These are phyloP conservation scores for Cyclotella atomus DNA, from an alignment of 108 stramenopile genomes.

Conservation along the genomic window DNA sequence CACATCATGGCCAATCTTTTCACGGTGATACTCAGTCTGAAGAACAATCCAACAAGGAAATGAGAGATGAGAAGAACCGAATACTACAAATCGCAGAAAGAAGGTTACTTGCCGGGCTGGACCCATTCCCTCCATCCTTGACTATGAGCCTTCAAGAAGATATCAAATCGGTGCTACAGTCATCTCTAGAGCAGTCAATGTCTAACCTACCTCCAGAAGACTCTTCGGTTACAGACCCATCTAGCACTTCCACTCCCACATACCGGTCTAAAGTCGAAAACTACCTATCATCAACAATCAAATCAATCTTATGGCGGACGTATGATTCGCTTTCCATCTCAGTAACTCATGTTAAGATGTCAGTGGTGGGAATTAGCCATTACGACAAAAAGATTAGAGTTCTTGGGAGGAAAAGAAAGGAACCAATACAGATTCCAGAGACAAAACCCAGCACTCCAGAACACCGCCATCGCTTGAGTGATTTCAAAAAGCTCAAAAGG, in stretches of 20 bases:
- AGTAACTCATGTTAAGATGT: conserved; percentile 32
- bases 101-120: conserved; percentile 35
- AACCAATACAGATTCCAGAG: neutral
- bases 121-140: conserved; percentile 41
- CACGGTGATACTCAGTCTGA: neutral
- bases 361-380: conserved; percentile 39
- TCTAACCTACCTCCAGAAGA: neutral
- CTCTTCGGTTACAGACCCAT: neutral
- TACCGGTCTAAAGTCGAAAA: conserved; percentile 39
- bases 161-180: conserved; percentile 22
- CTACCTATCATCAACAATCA: conserved; percentile 36
- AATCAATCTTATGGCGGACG: conserved; percentile 39
- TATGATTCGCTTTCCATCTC: conserved; percentile 42
- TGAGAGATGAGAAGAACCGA: conserved; percentile 39
- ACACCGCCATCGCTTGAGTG: neutral
- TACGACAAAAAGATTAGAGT: conserved; percentile 36
- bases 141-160: conserved; percentile 15
- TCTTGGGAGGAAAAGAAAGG: conserved; percentile 11
- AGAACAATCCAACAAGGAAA: conserved; percentile 6
- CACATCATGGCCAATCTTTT: neutral
- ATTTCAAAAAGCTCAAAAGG: too few relatives aligned
- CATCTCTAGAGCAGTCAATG: neutral
- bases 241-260: neutral
- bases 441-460: neutral
- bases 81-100: conserved; percentile 48